A percentile compares a stretch with the other conserved stretches of the same genome.
These are phyloP conservation scores for Cyberlindnera americana DNA, from an alignment of 805 yeast species.

Conservation along the genomic window DNA sequence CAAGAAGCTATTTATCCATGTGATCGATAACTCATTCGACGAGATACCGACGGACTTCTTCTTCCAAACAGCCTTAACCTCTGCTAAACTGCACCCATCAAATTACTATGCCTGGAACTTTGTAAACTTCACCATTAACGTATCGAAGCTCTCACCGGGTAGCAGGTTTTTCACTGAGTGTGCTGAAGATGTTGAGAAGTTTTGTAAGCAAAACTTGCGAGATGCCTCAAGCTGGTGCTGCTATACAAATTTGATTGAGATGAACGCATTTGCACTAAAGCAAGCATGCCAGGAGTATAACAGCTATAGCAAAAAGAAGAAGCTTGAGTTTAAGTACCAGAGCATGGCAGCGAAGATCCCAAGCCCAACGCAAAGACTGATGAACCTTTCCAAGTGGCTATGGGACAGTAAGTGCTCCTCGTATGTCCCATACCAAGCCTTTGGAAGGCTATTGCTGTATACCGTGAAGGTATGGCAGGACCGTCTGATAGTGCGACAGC, in stretches of 20 bases:
- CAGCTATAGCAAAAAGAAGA: not conserved
- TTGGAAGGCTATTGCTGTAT: constrained; percentile 16
- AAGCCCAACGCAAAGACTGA: constrained; percentile 10
- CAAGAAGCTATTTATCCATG: constrained; percentile 27
- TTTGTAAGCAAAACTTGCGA: constrained; percentile 25
- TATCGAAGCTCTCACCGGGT: constrained; percentile 7
- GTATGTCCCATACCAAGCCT: constrained; percentile 23
- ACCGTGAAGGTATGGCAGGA: constrained; percentile 15
- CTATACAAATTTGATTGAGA: constrained; percentile 10
- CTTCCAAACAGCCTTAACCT: constrained; percentile 20
- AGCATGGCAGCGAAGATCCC: constrained; percentile 7
- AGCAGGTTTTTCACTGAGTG: not conserved
- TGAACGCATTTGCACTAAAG: constrained; percentile 9
- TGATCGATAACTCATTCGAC: not conserved
- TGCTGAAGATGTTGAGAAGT: constrained; percentile 14
- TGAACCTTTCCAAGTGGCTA: constrained; percentile 21
- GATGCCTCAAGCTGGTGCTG: constrained; percentile 38
- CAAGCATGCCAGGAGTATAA: constrained; percentile 17
- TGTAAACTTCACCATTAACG: constrained; percentile 31
- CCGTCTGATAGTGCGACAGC: constrained; percentile 12
- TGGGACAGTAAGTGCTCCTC: constrained; percentile 19
- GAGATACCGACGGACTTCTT: constrained; percentile 12
- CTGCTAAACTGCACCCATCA: constrained; percentile 32
- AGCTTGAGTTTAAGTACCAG: constrained; percentile 2
- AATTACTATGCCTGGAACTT: constrained; percentile 41